Evolutionary conservation across 192 early-diverging fungal genomes (phyloP), one percentile per base, ranked within the genome.

Genomic region (Tieghemiomyces parasiticus): DNA sequence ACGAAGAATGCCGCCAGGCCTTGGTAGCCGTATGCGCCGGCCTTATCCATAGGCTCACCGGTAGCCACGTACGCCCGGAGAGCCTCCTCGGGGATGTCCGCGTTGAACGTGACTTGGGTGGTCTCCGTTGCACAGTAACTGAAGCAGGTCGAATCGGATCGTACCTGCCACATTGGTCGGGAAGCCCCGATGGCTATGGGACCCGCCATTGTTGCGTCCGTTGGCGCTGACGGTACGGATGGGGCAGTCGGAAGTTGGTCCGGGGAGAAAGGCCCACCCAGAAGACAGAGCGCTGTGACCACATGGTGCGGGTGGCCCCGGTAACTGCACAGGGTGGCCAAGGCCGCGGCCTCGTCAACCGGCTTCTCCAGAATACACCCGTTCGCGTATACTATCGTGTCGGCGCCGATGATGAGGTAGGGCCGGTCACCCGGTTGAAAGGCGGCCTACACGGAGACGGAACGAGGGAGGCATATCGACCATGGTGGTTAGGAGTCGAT

Each of bases 21-120:
- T 71, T 93, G 91, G 62, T 90, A 90, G 8, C 87, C 91, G 63
- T 93, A 93, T 16, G 75, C 78, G 10, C 90, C 92, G 26, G 92
- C 86, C 69, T 91, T 89, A 58, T 87, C 86, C 71, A 78, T 71
- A 6, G 80, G 81, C 52, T 84, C 81, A 8, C 75, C 77, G 8
- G 81, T 81, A 1, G 60, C 65, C 10, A 83, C 75, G 46, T 83
- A 95, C 1, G 78, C 81, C 25, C 81, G 63, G 35, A 91, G 70
- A 44, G 75, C 54, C n/a, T 79, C 78, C 26, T 79, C 78, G 19
- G 75, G 74, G 32, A 87, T 66, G 0, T 71, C 68, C 22, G 74
- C 62, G 54, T 47, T 67, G 74, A 91, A 89, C 26, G n/a, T 66
- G 12, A 93, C 89, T 44, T 73, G 60, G 0, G 91, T 93, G 4